These are phyloP conservation scores for Annona cherimola DNA, from an alignment of 164 flowering plant genomes.

Conservation along the genomic window DNA sequence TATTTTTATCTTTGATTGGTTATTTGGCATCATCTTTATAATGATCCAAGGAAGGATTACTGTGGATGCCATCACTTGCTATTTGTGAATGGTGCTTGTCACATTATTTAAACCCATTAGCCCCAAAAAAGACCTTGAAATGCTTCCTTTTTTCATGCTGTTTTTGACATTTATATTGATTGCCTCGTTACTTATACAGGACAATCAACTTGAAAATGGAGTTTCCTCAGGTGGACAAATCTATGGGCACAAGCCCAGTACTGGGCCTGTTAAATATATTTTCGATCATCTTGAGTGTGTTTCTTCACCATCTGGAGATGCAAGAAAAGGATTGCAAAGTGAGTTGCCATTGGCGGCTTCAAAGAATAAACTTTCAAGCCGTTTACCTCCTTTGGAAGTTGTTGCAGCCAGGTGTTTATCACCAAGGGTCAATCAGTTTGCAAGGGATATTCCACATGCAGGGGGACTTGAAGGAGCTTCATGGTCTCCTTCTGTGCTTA, in stretches of 20 bases:
- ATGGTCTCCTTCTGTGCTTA: constrained; percentile 40
- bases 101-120: background rate
- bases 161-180: background rate
- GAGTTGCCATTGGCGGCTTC: constrained; percentile 32
- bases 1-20: background rate
- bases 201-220: constrained; percentile 20
- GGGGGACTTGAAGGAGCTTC: constrained; percentile 37
- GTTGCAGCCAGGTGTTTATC: constrained; percentile 30
- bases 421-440: constrained; percentile 35
- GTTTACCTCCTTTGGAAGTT: constrained; percentile 28
- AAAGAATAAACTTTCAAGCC: constrained; percentile 24
- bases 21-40: background rate
- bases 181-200: constrained; percentile 28
- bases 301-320: constrained; percentile 17
- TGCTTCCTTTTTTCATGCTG: background rate
- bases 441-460: constrained; percentile 33
- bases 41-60: background rate
- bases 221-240: constrained; percentile 30
- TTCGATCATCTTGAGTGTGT: constrained; percentile 30
- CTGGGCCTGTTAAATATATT: constrained; percentile 42
- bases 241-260: constrained; percentile 31
- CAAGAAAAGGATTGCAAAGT: background rate
- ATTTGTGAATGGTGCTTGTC: background rate
- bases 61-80: constrained; percentile 2
- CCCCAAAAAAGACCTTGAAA: background rate